These are phyloP conservation scores for Colletotrichum musae DNA, from an alignment of 2,329 filamentous ascomycete genomes.

Conservation along the genomic window DNA sequence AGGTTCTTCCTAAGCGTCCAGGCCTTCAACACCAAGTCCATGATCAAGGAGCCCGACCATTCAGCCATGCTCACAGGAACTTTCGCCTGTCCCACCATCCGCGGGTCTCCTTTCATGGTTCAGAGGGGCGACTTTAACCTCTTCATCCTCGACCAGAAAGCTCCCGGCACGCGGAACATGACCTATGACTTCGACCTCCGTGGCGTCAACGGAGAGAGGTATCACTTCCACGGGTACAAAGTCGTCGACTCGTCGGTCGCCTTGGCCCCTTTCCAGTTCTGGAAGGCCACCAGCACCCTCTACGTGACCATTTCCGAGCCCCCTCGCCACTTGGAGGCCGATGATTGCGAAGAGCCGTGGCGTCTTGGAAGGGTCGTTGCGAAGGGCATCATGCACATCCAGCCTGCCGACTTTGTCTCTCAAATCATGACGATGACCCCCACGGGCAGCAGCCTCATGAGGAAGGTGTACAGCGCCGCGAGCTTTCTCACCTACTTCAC, in stretches of 20 bases:
- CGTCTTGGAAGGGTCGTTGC: constrained; percentile 63
- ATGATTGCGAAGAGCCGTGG: constrained; percentile 55
- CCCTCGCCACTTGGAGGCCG: constrained; percentile 45
- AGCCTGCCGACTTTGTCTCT: constrained; percentile 66
- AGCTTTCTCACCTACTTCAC: constrained; percentile 71
- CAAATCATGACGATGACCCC: constrained; percentile 69
- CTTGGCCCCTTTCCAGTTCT: constrained; percentile 69
- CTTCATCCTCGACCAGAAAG: constrained; percentile 66
- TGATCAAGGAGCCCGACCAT: constrained; percentile 64
- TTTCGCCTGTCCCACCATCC: constrained; percentile 68
- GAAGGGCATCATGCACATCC: constrained; percentile 72
- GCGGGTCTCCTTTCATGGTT: constrained; percentile 73
- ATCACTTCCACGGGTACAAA: constrained; percentile 75
- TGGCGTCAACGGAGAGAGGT: constrained; percentile 64
- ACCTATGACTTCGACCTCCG: constrained; percentile 75
- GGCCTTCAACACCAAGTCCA: constrained; percentile 65
- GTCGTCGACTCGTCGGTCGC: constrained; percentile 73
- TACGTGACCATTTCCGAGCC: constrained; percentile 71
- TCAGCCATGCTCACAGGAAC: constrained; percentile 70
- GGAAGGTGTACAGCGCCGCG: constrained; percentile 60
- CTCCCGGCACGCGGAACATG: constrained; percentile 71
- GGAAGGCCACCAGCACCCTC: constrained; percentile 73
- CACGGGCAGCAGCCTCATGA: constrained; percentile 61
- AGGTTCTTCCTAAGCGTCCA: constrained; percentile 73
- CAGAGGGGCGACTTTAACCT: constrained; percentile 70